Evolutionary conservation across 768 basidiomycete species (phyloP), one percentile per base, ranked within the genome.

Genomic region (Phanerochaete carnosa): DNA sequence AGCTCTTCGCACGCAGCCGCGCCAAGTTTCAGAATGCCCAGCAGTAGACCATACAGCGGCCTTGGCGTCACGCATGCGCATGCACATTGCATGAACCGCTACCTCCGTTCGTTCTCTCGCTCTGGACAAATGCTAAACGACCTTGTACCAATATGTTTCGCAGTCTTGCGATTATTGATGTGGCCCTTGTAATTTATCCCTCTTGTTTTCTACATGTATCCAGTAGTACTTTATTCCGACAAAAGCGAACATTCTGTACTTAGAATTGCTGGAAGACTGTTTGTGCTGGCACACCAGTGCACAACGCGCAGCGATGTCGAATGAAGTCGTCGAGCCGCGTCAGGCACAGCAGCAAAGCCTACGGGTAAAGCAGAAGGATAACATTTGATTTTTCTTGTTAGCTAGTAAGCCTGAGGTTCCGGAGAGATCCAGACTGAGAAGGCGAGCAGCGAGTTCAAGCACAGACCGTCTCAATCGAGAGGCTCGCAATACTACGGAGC

Each of bases 1-100:
- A 85, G 64, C 78, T 99, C 26, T 98, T 99, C 68, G 95, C 95
- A n/a, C 88, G 88, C 47, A 93, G 92, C 72, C 85, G 91, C 65
- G 90, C 89, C 39, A 90, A 83, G 76, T 92, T 83, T 70, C 83
- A 87, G 68, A 85, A 86, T 62, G 78, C 78, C 7, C 84, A 83
- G 69, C 83, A 81, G 73, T 82, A 74, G 73, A 35, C 12, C 30
- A 9, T 53, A 16, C 33, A n/a, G 37, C 49, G 45, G 15, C 22
- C n/a, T 19, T 13, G 22, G 64, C 19, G 29, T 9, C 51, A 2
- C 61, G 57, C 65, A 63, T 47, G 56, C 43, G 58, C 39, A 54
- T 46, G 57, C 50, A 9, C 61, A 59, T 60, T 23, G 64, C 43
- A 9, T 23, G 19, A 15, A 7, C 60, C 50, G 39, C 63, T 50